Conservation (phyloP, 768 basidiomycete species). For the Russula sp. region DNA sequence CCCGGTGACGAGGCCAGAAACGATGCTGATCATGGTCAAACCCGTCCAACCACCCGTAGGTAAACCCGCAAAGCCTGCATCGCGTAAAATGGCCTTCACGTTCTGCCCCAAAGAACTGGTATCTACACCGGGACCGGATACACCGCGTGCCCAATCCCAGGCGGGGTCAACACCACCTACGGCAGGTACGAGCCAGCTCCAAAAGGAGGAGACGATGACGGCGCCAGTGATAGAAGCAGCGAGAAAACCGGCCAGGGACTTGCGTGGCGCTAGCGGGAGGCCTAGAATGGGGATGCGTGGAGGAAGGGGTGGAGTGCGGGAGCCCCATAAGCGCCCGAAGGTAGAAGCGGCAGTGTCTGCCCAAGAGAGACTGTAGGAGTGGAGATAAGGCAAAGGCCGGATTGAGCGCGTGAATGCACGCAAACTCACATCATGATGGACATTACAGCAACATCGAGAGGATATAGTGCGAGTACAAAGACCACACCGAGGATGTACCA, state of each 20-base stretch:
- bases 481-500: conserved; percentile 91
- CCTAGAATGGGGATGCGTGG: conserved; percentile 39
- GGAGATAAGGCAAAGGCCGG: background rate
- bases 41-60: conserved; percentile 42
- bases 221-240: conserved; percentile 74
- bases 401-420: conserved; percentile 4
- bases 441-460: conserved; percentile 84
- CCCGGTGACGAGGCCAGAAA: conserved; percentile 74
- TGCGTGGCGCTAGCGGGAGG: conserved; percentile 72
- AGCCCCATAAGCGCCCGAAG: conserved; percentile 78
- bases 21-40: conserved; percentile 48
- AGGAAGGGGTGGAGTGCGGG: conserved; percentile 58
- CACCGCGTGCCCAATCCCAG: conserved; percentile 56
- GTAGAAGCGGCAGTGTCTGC: conserved; percentile 94
- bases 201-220: conserved; percentile 61
- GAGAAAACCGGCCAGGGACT: conserved; percentile 78
- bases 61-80: conserved; percentile 21
- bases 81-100: conserved; percentile 29
- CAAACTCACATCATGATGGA: conserved; percentile 64
- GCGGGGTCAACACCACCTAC: conserved; percentile 36
- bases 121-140: conserved; percentile 30
- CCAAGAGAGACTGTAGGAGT: conserved; percentile 75
- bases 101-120: conserved; percentile 22
- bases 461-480: conserved; percentile 67
- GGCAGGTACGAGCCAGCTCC: conserved; percentile 53